Base-by-base conservation (phyloP, 805 yeast species). In the Hanseniaspora occidentalis region DNA sequence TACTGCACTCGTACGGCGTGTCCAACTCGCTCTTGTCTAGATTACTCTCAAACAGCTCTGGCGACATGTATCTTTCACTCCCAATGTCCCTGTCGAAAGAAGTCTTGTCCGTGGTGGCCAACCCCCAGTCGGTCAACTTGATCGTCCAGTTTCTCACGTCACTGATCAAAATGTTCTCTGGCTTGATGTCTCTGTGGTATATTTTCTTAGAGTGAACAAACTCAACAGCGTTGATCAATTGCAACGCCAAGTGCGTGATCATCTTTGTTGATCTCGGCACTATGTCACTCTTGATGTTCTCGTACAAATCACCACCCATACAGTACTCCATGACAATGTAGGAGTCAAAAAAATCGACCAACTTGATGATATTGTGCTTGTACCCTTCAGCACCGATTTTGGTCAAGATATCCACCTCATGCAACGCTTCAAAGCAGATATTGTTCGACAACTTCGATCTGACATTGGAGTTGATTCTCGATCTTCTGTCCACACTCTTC, bases 21-120 rank as follows among this genome's bases (percentile, higher is more conserved):
- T 72, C 73, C 34, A 61, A 58, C 36, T 64, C 63, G 22, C 60
- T 57, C 27, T 52, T 39, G 42, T 58, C 63, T 29, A 57, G 44
- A 49, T 60, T 58, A 6, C 54, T 49, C 39, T 85, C 94, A 54
- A 85, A 79, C 43, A 85, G 62, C 55, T 86, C 96, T 1, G 96
- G 96, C 0, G 96, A 94, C 96, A 86, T 86, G 60, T 86, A 86
- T 46, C 94, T 69, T 60, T 84, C 95, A 41, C 84, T 75, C 19
- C 96, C 96, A 43, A 84, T 82, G 45, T 84, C 94, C 56, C 85
- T 82, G 52, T 84, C 86, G 26, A 73, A 61, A 50, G 84, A 77
- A 36, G 63, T 60, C 36, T 64, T 63, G 24, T 57, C 53, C 6
- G 58, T 58, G 1, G 85, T 73, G 7, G 85, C 75, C 45, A 79